A percentile compares a stretch with the other conserved stretches of the same genome.
These are phyloP conservation scores for Alternaria gaisen DNA, from an alignment of 2,329 filamentous ascomycete genomes.

Conservation along the genomic window DNA sequence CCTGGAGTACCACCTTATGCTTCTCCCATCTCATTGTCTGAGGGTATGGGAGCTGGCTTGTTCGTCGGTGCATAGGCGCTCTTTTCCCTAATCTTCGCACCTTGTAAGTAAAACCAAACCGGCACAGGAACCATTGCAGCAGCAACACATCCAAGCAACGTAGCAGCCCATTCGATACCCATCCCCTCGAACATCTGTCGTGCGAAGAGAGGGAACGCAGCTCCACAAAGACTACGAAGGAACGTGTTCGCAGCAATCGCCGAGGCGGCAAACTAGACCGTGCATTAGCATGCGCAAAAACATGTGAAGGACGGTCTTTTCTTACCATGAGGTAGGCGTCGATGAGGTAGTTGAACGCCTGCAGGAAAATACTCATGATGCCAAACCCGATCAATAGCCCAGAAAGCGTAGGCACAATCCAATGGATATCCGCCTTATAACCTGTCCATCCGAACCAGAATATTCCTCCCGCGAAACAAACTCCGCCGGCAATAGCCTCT, in stretches of 20 bases:
- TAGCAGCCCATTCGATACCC: slow-evolving; percentile 59
- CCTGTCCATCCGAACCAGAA: no score
- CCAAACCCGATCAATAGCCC: slow-evolving; percentile 67
- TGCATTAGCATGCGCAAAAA: slow-evolving; percentile 18
- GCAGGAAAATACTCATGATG: slow-evolving; percentile 66
- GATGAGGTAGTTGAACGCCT: slow-evolving; percentile 68
- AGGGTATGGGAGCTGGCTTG: slow-evolving; percentile 22
- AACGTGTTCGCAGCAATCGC: slow-evolving; percentile 67
- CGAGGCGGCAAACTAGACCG: slow-evolving; percentile 57
- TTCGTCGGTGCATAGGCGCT: slow-evolving; percentile 55
- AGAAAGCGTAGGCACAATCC: no score
- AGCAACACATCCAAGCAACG: slow-evolving; percentile 56
- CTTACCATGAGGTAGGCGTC: slow-evolving; percentile 64
- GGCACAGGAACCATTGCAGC: slow-evolving; percentile 57
- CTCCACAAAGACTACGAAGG: slow-evolving; percentile 60
- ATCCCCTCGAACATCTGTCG: slow-evolving; percentile 65
- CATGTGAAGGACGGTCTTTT: background rate
- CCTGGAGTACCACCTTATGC: no score
- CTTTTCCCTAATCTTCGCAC: slow-evolving; percentile 56
- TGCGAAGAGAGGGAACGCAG: slow-evolving; percentile 63
- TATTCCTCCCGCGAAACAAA: slow-evolving; percentile 44
- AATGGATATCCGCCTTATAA: no score
- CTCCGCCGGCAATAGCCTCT: slow-evolving; percentile 63
- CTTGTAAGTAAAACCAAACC: slow-evolving; percentile 55
- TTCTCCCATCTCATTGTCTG: background rate